Base-by-base conservation (phyloP, 768 basidiomycete genomes). In the Boletus rubropictus region DNA sequence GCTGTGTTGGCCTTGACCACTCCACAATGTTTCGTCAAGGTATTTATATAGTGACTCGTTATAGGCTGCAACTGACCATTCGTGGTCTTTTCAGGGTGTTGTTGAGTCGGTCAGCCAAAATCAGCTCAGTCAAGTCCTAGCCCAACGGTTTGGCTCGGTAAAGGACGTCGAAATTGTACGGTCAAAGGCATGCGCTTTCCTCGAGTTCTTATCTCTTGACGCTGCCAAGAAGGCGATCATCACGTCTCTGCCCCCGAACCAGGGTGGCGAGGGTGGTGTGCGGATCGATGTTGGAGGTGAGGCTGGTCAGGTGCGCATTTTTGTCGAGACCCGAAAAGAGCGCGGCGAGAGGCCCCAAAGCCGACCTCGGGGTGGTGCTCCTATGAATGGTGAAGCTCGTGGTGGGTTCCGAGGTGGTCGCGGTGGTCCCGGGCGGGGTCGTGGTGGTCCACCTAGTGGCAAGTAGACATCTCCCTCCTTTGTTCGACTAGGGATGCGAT, bases 1-100 rank as follows among this genome's bases (percentile, higher is more conserved):
- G 82, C 85, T 47, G 87, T 86, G 12, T 68, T 76, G 44, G 73
- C 67, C 50, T 71, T 93, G 44, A 75, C 77, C 20, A 89, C 81
- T 10, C 64, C 88, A 2, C 84, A 86, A 50, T 92, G 90, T 67
- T 99, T 97, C 69, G 84, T 97, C 74, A 97, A 96, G 81, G 87
- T 87, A 61, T 42, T 67, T 66, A 32, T 5, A 4, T 18, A 5
- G 9, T 25, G 2, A n/a, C 18, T 32, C 11, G 15, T 9, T 7
- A 20, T 33, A 0, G 29, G 22, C 17, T 33, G 12, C 4, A 1
- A 29, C 24, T 59, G 25, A 64, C 28, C 2, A 3, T 25, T 5
- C 20, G 31, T 33, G 51, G n/a, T 22, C 32, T 20, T 21, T 62
- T 8, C 53, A 87, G 84, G 82, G 85, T 57, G 89, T 94, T 3